Conservation (phyloP, 495 filamentous ascomycete species). For the Physcia stellaris region DNA sequence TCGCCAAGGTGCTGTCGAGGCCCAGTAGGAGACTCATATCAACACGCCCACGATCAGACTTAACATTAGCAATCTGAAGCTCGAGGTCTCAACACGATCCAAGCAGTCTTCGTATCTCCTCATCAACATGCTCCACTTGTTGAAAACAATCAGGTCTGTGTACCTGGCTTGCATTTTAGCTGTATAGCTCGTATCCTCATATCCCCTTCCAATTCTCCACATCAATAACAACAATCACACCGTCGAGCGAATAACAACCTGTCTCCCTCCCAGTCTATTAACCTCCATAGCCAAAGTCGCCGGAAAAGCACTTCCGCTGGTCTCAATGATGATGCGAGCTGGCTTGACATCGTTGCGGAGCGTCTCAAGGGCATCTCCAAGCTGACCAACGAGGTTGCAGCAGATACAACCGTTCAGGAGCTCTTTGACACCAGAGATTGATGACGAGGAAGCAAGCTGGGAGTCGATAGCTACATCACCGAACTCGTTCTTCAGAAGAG, state of each 20-base stretch:
- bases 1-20: conserved; percentile 70
- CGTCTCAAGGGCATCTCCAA: conserved; percentile 63
- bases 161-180: conserved; percentile 77
- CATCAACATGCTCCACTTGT: conserved; percentile 73
- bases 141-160: conserved; percentile 87
- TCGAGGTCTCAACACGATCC: conserved; percentile 77
- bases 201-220: conserved; percentile 96
- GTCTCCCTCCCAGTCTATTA: conserved; percentile 58
- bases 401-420: conserved; percentile 95
- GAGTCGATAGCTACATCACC: conserved; percentile 89
- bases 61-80: conserved; percentile 56
- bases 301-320: conserved; percentile 74
- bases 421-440: conserved; percentile 83
- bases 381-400: conserved; percentile 90
- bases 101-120: conserved; percentile 64
- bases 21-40: conserved; percentile 69
- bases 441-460: conserved; percentile 64
- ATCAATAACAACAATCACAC: conserved; percentile 85
- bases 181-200: conserved; percentile 80
- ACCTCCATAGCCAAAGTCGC: conserved; percentile 88
- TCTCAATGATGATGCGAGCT: conserved; percentile 89
- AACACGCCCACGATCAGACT: conserved; percentile 64
- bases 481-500: conserved; percentile 97
- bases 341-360: conserved; percentile 47
- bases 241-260: conserved; percentile 63